phyloP scores from a whole-genome alignment of 805 yeast genomes.

The Candida oleophila region DNA sequence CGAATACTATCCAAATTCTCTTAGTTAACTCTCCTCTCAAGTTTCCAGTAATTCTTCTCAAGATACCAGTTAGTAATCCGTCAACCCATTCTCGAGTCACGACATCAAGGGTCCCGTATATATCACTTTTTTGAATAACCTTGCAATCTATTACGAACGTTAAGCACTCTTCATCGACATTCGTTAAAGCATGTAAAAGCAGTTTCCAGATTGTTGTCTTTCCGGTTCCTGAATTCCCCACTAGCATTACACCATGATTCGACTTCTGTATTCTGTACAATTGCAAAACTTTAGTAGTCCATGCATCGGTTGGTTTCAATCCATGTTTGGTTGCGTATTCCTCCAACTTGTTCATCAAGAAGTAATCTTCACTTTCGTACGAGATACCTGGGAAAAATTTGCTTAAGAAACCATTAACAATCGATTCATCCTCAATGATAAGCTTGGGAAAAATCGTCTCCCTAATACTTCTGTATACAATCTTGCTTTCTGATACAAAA shows the following conservation, averaged over 20 bases:
- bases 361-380: constrained; percentile 18
- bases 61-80: constrained; percentile 70
- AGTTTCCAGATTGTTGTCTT: constrained; percentile 57
- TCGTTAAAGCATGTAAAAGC: constrained; percentile 45
- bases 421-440: constrained; percentile 46
- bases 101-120: constrained; percentile 71
- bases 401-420: constrained; percentile 27
- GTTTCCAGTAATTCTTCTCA: constrained; percentile 58
- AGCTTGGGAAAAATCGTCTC: constrained; percentile 71
- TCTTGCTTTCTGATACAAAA: constrained; percentile 19
- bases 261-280: constrained; percentile 57
- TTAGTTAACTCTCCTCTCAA: constrained; percentile 57
- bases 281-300: constrained; percentile 60
- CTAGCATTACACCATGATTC: constrained; percentile 79
- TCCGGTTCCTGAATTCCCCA: constrained; percentile 77
- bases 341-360: constrained; percentile 24
- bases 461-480: constrained; percentile 53
- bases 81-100: constrained; percentile 91
- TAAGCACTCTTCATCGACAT: constrained; percentile 28
- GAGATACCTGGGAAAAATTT: constrained; percentile 26
- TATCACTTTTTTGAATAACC: constrained; percentile 58
- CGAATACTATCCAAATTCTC: constrained; percentile 77
- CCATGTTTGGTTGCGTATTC: constrained; percentile 30
- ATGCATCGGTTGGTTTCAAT: constrained; percentile 31
- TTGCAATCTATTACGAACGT: constrained; percentile 68